Evolutionary conservation across 768 basidiomycete species (phyloP).

Genomic region (Cystoderma amianthinum): DNA sequence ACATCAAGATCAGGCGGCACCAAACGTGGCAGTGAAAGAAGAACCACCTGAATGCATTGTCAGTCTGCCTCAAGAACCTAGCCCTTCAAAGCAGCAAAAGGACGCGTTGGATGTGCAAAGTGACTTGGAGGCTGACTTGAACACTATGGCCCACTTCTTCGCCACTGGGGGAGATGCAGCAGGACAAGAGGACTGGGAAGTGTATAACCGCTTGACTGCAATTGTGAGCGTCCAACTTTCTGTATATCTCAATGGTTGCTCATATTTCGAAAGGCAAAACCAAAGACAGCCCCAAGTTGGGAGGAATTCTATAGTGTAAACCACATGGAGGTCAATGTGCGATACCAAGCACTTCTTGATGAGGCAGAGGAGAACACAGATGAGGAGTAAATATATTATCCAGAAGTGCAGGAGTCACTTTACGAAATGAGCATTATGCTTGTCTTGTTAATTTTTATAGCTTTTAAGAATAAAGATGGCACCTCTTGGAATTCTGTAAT

Average conservation of each 20-base stretch:
- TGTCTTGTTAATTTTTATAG: too few relatives aligned
- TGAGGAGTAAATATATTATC: too few relatives aligned
- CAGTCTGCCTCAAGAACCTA: too few relatives aligned
- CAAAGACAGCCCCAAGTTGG: conserved; percentile 38
- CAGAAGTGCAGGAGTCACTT: too few relatives aligned
- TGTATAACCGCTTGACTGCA: conserved; percentile 43
- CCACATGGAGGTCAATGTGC: conserved; percentile 29
- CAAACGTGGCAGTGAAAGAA: conserved; percentile 3
- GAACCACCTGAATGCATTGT: too few relatives aligned
- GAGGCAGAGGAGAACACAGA: too few relatives aligned
- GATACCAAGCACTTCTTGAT: conserved; percentile 24
- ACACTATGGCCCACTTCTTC: conserved; percentile 48
- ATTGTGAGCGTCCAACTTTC: conserved; percentile 26
- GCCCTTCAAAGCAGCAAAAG: too few relatives aligned
- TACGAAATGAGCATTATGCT: too few relatives aligned
- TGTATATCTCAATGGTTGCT: background rate
- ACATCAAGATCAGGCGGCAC: conserved; percentile 9
- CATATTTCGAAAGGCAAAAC: conserved; percentile 24
- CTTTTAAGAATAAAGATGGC: too few relatives aligned
- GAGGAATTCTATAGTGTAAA: conserved; percentile 43
- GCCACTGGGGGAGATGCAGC: conserved; percentile 41
- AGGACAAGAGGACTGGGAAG: conserved; percentile 29
- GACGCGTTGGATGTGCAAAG: too few relatives aligned
- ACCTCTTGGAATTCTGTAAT: too few relatives aligned
- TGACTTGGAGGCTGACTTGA: conserved; percentile 37